phyloP scores from a whole-genome alignment of 192 early-diverging fungal genomes.

The Umbelopsis isabellina region DNA sequence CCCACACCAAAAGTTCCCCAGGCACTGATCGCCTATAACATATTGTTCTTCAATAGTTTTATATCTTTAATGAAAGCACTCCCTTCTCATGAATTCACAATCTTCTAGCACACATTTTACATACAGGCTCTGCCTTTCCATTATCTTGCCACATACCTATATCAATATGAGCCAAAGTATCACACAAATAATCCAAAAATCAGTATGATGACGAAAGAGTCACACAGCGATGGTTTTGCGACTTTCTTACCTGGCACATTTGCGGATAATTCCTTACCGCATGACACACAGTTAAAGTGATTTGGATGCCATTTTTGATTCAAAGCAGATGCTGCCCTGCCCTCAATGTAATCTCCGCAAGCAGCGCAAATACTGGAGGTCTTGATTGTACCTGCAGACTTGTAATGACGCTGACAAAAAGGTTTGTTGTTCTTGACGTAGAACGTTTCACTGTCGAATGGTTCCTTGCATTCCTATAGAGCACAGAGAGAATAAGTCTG shows the following conservation, averaged over 20 bases:
- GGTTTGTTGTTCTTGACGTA: slow-evolving; percentile 49
- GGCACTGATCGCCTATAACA: background rate
- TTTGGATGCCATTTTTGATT: slow-evolving; percentile 35
- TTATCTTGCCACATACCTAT: slow-evolving; percentile 27
- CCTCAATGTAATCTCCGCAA: slow-evolving; percentile 26
- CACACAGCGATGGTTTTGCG: background rate
- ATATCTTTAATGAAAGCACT: background rate
- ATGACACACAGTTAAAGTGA: slow-evolving; percentile 38
- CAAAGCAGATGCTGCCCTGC: slow-evolving; percentile 30
- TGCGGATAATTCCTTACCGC: slow-evolving; percentile 28
- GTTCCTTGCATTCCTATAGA: slow-evolving; percentile 48
- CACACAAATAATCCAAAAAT: background rate
- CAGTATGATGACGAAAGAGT: background rate
- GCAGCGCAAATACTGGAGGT: background rate
- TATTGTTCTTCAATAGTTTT: background rate
- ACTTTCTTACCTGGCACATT: slow-evolving; percentile 32
- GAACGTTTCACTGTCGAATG: slow-evolving; percentile 44
- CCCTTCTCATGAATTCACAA: slow-evolving; percentile 1
- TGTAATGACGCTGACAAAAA: slow-evolving; percentile 47
- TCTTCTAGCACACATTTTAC: slow-evolving; percentile 26
- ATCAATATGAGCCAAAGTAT: background rate
- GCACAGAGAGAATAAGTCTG: background rate
- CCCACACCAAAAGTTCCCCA: background rate
- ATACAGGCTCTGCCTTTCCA: slow-evolving; percentile 24
- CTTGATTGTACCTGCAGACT: background rate